Evolutionary conservation across 108 stramenopile species (phyloP).

Genomic region (Fistulifera solaris): DNA sequence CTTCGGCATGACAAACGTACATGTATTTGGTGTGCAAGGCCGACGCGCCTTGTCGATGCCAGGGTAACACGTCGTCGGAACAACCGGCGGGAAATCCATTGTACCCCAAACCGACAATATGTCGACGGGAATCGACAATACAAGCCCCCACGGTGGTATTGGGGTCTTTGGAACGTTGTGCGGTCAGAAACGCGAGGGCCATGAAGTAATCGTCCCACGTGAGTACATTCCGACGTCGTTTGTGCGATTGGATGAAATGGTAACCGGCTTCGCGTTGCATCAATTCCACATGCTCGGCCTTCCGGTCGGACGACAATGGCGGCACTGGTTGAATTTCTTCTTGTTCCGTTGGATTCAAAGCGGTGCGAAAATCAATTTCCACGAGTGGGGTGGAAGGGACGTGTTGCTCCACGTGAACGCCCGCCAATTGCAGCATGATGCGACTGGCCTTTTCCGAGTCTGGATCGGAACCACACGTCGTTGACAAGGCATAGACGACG

Average conservation of each 20-base stretch:
- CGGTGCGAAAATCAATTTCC: background rate
- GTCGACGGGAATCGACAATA: conserved; percentile 41
- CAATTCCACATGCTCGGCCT: conserved; percentile 9
- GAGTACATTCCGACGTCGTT: conserved; percentile 36
- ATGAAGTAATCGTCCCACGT: conserved; percentile 95
- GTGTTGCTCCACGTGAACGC: conserved; percentile 40
- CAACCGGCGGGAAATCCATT: conserved; percentile 96
- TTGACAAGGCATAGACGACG: conserved; percentile 33
- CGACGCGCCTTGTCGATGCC: conserved; percentile 47
- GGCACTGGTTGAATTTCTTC: conserved; percentile 2
- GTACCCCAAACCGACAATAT: conserved; percentile 95
- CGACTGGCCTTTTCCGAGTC: conserved; percentile 67
- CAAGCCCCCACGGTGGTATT: conserved; percentile 95
- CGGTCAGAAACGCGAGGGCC: conserved; percentile 89
- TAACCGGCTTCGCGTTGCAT: conserved; percentile 44
- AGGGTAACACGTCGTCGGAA: conserved; percentile 87
- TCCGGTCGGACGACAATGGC: background rate
- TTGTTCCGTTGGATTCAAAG: conserved; percentile 1
- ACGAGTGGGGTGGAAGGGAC: background rate
- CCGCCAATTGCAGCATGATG: conserved; percentile 78
- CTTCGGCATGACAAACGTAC: conserved; percentile 98
- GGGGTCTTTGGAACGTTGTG: conserved; percentile 94
- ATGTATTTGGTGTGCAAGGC: conserved; percentile 89
- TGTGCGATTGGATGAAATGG: conserved; percentile 17
- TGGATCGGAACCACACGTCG: background rate